Conservation (phyloP, 140 eudicot species). For the Ambrosia hybrid region DNA sequence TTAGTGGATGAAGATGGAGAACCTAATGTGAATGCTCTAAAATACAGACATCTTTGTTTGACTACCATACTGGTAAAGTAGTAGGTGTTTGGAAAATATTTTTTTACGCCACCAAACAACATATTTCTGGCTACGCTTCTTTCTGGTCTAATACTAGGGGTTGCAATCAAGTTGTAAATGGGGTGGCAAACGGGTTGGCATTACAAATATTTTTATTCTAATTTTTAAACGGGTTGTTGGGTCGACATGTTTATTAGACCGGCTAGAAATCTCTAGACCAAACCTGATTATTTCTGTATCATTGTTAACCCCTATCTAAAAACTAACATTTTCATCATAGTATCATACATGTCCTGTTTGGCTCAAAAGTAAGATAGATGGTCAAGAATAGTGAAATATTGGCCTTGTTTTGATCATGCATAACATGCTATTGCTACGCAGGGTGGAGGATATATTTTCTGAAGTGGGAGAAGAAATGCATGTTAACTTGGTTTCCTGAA, state of each 20-base stretch:
- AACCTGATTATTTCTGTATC: not conserved
- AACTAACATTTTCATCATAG: not conserved
- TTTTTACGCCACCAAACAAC: not conserved
- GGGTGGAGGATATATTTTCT: slow-evolving; percentile 74
- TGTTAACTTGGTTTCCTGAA: slow-evolving; percentile 33
- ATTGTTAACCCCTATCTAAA: not conserved
- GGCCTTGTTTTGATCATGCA: not conserved
- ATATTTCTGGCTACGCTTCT: not conserved
- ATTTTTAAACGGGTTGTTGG: too few relatives aligned
- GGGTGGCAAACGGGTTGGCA: too few relatives aligned
- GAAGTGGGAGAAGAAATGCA: slow-evolving; percentile 76
- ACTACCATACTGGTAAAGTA: not conserved
- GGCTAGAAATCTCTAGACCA: too few relatives aligned
- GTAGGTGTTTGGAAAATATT: too few relatives aligned
- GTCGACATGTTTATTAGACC: not conserved
- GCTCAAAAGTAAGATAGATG: not conserved
- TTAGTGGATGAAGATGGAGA: too few relatives aligned
- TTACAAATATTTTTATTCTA: too few relatives aligned
- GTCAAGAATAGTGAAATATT: not conserved
- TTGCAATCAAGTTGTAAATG: too few relatives aligned
- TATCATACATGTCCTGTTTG: not conserved
- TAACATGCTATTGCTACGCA: slow-evolving; percentile 16
- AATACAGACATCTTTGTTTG: slow-evolving; percentile 3
- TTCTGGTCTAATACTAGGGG: too few relatives aligned
- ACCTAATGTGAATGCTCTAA: too few relatives aligned